A percentile compares a stretch with the other conserved stretches of the same genome.
Evolutionary conservation across 768 basidiomycete species (phyloP).

Genomic region (Amanita subjunquillea): DNA sequence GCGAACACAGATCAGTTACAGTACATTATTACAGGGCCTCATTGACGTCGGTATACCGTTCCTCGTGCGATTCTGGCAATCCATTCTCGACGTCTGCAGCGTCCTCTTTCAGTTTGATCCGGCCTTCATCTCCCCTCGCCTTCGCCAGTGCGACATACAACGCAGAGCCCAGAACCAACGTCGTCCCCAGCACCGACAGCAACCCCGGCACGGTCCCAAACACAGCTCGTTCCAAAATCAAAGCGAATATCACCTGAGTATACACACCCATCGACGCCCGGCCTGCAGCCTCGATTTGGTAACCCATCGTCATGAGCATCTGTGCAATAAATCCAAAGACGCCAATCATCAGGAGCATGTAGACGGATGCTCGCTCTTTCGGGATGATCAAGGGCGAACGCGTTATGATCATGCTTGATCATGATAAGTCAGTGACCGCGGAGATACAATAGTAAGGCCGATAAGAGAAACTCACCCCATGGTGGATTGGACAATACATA

Average conservation of each 20-base stretch:
- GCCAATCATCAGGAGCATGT: slow-evolving; percentile 38
- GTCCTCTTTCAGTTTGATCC: no score
- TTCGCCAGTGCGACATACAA: slow-evolving; percentile 1
- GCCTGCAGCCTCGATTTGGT: slow-evolving; percentile 53
- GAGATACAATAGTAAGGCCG: not conserved
- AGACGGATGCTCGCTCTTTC: slow-evolving; percentile 30
- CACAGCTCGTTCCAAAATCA: not conserved
- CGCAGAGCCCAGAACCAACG: not conserved
- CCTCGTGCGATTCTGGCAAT: no score
- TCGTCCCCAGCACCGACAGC: not conserved
- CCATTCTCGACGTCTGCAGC: no score
- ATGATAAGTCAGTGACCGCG: not conserved
- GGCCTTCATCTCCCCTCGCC: no score
- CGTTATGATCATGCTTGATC: slow-evolving; percentile 30
- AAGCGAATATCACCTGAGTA: slow-evolving; percentile 12
- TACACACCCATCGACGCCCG: slow-evolving; percentile 50
- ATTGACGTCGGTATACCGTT: no score
- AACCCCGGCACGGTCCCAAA: not conserved
- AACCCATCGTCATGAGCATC: slow-evolving; percentile 29
- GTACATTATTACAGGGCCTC: no score
- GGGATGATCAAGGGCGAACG: slow-evolving; percentile 34
- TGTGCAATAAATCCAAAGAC: slow-evolving; percentile 44
- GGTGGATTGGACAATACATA: slow-evolving; percentile 35
- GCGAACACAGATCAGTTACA: no score
- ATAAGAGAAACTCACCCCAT: slow-evolving; percentile 18